These are phyloP conservation scores for Mycena polygramma DNA, from an alignment of 768 basidiomycete species.

Conservation along the genomic window DNA sequence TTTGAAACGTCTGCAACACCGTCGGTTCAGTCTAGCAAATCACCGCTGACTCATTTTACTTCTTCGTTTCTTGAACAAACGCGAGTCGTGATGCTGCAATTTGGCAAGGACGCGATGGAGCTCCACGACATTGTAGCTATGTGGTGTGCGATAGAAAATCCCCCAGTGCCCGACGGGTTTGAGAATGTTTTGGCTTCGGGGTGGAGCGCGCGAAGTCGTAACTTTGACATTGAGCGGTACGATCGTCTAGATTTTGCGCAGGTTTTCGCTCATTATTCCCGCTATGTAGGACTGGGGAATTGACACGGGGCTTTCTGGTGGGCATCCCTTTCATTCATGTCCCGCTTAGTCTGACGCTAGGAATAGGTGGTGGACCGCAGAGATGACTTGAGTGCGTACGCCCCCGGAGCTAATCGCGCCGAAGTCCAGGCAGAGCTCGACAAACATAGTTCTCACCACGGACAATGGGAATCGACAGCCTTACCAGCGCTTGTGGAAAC, in stretches of 20 bases:
- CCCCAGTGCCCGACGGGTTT: conserved; percentile 56
- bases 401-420: conserved; percentile 75
- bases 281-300: conserved; percentile 71
- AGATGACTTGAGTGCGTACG: conserved; percentile 72
- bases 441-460: conserved; percentile 41
- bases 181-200: conserved; percentile 53
- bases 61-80: conserved; percentile 83
- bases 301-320: conserved; percentile 87
- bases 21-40: conserved; percentile 62
- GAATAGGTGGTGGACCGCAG: conserved; percentile 75
- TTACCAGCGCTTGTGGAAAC: conserved; percentile 69
- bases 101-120: conserved; percentile 89
- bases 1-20: conserved; percentile 66
- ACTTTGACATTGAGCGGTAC: conserved; percentile 81
- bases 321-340: not conserved
- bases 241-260: conserved; percentile 18
- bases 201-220: conserved; percentile 68
- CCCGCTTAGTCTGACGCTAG: not conserved
- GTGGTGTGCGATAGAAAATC: conserved; percentile 87
- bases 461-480: conserved; percentile 61
- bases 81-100: conserved; percentile 81
- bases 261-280: conserved; percentile 12
- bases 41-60: conserved; percentile 81
- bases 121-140: conserved; percentile 92
- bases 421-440: conserved; percentile 69